These are phyloP conservation scores for Ophiobolus disseminans DNA, from an alignment of 2,329 filamentous ascomycete species.

Conservation along the genomic window DNA sequence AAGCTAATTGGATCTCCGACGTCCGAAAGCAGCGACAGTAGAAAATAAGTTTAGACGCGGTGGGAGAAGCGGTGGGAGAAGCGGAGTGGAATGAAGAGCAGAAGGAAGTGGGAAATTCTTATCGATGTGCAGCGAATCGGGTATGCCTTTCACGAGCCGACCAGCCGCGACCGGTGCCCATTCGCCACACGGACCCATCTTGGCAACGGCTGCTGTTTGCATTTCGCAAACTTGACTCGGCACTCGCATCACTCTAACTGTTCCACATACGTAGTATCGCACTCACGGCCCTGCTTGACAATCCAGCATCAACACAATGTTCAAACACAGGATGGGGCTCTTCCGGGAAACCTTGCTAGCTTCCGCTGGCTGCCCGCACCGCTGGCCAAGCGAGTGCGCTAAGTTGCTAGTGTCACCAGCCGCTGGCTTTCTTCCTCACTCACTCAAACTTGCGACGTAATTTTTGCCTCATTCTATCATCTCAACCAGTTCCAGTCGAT, in stretches of 20 bases:
- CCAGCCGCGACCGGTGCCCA: constrained; percentile 5
- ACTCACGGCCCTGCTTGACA: too few relatives aligned
- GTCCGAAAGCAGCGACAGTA: constrained; percentile 9
- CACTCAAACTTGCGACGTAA: constrained; percentile 8
- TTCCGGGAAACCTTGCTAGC: constrained; percentile 11
- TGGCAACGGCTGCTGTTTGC: constrained; percentile 9
- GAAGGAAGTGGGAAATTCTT: constrained; percentile 7
- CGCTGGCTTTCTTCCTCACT: constrained; percentile 1
- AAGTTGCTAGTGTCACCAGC: constrained; percentile 3
- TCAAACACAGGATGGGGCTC: constrained; percentile 1
- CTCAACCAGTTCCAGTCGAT: background rate
- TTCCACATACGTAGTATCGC: background rate
- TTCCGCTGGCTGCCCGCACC: constrained; percentile 11
- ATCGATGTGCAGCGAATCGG: constrained; percentile 10
- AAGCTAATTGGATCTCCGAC: constrained; percentile 2
- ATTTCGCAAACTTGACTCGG: constrained; percentile 4
- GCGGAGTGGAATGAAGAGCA: constrained; percentile 14
- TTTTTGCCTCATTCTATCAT: background rate
- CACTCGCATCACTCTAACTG: background rate
- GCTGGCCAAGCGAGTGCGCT: constrained; percentile 6
- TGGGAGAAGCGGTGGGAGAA: constrained; percentile 1
- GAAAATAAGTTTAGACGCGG: constrained; percentile 1
- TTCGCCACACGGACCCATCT: constrained; percentile 9
- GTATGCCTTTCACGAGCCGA: constrained; percentile 4
- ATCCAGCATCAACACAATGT: background rate